phyloP scores from a whole-genome alignment of 2,329 filamentous ascomycete genomes.

The Penicillium sp. region DNA sequence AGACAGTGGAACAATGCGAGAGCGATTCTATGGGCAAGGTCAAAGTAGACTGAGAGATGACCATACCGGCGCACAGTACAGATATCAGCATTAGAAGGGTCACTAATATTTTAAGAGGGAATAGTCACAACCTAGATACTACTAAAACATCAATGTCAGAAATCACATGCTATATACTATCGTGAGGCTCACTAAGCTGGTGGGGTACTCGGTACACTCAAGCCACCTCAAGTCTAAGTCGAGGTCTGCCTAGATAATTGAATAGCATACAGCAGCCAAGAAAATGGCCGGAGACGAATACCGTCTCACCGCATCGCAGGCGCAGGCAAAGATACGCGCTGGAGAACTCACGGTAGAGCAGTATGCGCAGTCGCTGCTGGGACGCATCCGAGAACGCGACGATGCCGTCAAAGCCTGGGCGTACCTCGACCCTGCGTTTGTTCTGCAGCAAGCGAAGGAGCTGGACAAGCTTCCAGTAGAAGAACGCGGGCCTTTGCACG shows the following conservation, averaged over 20 bases:
- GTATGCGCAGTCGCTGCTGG: conserved; percentile 48
- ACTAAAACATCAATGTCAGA: too few species aligned
- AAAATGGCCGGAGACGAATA: not conserved
- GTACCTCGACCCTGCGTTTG: conserved; percentile 43
- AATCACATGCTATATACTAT: too few species aligned
- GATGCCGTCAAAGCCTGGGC: conserved; percentile 50
- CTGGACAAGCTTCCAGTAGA: conserved; percentile 49
- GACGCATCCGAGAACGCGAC: conserved; percentile 45
- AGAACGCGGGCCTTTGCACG: conserved; percentile 54
- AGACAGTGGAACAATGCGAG: conserved; percentile 46
- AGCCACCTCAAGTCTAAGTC: too few species aligned
- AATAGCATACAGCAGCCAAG: too few species aligned
- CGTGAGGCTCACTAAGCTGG: too few species aligned
- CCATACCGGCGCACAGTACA: conserved; percentile 44
- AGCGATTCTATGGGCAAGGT: conserved; percentile 60
- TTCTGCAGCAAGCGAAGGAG: conserved; percentile 44
- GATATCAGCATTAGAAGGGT: too few species aligned
- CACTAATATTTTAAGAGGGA: too few species aligned
- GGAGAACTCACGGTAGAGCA: conserved; percentile 47
- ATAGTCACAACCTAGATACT: too few species aligned
- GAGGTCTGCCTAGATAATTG: too few species aligned
- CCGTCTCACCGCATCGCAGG: not conserved
- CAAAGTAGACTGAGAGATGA: conserved; percentile 55
- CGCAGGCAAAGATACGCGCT: not conserved
- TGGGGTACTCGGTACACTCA: too few species aligned